These are phyloP conservation scores for Leptosphaerulina australis DNA, from an alignment of 2,329 filamentous ascomycete species.

Conservation along the genomic window DNA sequence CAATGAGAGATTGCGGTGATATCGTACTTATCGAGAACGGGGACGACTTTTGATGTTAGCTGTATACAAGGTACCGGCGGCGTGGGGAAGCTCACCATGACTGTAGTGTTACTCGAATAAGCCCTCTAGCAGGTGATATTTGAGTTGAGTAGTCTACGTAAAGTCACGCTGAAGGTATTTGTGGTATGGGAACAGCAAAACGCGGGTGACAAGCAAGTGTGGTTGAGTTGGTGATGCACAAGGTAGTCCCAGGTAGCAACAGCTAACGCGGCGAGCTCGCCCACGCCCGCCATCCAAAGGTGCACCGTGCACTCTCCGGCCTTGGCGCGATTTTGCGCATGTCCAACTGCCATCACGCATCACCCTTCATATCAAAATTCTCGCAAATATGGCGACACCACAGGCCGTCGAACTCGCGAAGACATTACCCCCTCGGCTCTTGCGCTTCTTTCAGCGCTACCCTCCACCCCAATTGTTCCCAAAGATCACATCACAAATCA, in stretches of 20 bases:
- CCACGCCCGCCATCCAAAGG: slow-evolving; percentile 1
- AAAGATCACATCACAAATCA: slow-evolving; percentile 26
- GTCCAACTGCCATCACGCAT: slow-evolving; percentile 19
- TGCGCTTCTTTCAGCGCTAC: slow-evolving; percentile 87
- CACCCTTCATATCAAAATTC: background rate
- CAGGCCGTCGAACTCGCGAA: slow-evolving; percentile 64
- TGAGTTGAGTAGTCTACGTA: background rate
- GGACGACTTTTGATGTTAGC: slow-evolving; percentile 68
- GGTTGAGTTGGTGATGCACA: slow-evolving; percentile 14
- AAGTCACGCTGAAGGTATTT: background rate
- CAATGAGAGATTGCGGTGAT: slow-evolving; percentile 16
- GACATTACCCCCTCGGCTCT: slow-evolving; percentile 75
- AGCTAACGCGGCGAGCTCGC: slow-evolving; percentile 29
- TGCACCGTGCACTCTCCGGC: slow-evolving; percentile 1
- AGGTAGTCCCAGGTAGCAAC: slow-evolving; percentile 22
- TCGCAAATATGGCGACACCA: slow-evolving; percentile 32
- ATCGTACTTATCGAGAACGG: slow-evolving; percentile 91
- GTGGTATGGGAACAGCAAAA: background rate
- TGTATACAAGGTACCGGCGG: slow-evolving; percentile 14
- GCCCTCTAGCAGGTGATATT: slow-evolving; percentile 9
- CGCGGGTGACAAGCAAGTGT: slow-evolving; percentile 1
- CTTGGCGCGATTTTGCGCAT: slow-evolving; percentile 1
- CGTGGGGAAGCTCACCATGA: slow-evolving; percentile 47
- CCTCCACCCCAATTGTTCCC: slow-evolving; percentile 67
- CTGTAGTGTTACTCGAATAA: slow-evolving; percentile 23